phyloP scores from a whole-genome alignment of 78 protist species.

The Goniomonas avonlea region DNA sequence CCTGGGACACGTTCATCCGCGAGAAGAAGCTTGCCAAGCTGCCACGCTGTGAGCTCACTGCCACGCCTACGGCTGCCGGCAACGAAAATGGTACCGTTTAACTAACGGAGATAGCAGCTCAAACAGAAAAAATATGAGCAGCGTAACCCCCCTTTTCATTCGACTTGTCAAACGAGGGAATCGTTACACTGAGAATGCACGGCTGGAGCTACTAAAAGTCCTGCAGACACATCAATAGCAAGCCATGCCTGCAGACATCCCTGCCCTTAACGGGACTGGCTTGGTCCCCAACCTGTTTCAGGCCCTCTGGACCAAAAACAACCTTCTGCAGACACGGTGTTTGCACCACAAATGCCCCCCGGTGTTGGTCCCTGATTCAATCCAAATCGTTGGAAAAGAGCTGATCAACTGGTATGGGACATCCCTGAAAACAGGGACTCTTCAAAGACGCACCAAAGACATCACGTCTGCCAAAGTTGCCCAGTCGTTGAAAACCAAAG shows the following conservation, averaged over 20 bases:
- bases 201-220: too few relatives aligned
- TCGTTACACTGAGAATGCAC: too few relatives aligned
- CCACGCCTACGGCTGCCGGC: too few relatives aligned
- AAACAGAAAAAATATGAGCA: too few relatives aligned
- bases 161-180: too few relatives aligned
- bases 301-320: conserved; percentile 3
- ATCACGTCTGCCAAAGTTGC: not conserved
- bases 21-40: too few relatives aligned
- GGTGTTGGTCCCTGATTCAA: not conserved
- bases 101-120: too few relatives aligned
- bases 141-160: too few relatives aligned
- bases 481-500: not conserved
- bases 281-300: not conserved
- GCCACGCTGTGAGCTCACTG: too few relatives aligned
- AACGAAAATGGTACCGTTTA: too few relatives aligned
- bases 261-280: conserved; percentile 1
- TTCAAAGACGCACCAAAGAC: not conserved
- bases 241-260: not conserved
- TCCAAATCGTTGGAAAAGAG: not conserved
- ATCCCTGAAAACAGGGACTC: conserved; percentile 7
- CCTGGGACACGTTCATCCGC: too few relatives aligned
- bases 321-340: conserved; percentile 17
- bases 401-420: not conserved
- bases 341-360: conserved; percentile 25
- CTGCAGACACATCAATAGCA: too few relatives aligned